Conservation (phyloP, 164 flowering plant genomes). For the Nymphaea thermarum region DNA sequence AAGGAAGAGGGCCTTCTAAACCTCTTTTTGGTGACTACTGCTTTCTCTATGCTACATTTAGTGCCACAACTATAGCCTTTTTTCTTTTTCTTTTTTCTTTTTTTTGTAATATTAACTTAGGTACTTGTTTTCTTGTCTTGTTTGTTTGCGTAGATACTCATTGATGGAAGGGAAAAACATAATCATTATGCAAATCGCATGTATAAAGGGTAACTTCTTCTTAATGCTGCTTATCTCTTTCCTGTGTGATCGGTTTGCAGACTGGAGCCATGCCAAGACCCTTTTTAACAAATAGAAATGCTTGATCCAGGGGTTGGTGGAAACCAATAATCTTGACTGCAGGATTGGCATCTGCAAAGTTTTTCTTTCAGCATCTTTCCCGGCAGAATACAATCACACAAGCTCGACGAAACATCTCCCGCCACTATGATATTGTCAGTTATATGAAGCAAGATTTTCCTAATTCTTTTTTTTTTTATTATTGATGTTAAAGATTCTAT, state of each 20-base stretch:
- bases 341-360: slow-evolving; percentile 70
- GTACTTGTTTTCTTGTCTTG: slow-evolving; percentile 1
- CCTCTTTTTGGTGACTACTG: slow-evolving; percentile 47
- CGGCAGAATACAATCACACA: slow-evolving; percentile 79
- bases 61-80: not conserved
- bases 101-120: not conserved
- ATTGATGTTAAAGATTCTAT: not conserved
- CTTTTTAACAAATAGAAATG: not conserved
- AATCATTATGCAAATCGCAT: slow-evolving; percentile 22
- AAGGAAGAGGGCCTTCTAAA: slow-evolving; percentile 68
- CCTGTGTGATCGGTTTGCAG: not conserved
- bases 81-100: not conserved
- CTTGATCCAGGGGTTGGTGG: slow-evolving; percentile 89
- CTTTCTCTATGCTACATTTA: not conserved
- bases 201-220: slow-evolving; percentile 39
- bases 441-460: not conserved
- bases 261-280: not conserved
- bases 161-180: slow-evolving; percentile 61
- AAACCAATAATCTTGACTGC: slow-evolving; percentile 77
- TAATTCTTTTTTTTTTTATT: not conserved
- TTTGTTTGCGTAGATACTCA: slow-evolving; percentile 43
- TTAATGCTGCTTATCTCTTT: not conserved
- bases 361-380: slow-evolving; percentile 53
- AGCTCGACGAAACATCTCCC: slow-evolving; percentile 88
- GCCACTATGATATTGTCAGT: slow-evolving; percentile 84